Percentiles rank a stretch among this genome's conserved stretches.
Conservation (phyloP, 140 eudicot species). For the Stevia rebaudiana region DNA sequence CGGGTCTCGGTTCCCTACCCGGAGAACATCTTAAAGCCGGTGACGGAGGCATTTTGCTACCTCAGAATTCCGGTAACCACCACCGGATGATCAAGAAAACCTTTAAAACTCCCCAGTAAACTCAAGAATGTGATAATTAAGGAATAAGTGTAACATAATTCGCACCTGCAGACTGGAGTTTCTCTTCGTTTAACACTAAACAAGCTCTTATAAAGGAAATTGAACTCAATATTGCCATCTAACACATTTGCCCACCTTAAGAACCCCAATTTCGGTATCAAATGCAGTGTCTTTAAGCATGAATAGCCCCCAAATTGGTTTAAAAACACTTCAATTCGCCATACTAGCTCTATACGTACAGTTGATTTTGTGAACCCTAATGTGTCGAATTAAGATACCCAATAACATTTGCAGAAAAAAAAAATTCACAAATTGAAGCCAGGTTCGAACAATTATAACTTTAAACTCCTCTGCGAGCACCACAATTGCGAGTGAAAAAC, state of each 20-base stretch:
- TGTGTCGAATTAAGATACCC: background rate
- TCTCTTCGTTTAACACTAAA: conserved; percentile 1
- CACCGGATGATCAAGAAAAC: too few species aligned
- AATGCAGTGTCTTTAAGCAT: conserved; percentile 5
- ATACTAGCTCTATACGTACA: background rate
- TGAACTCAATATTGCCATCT: background rate
- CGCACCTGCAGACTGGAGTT: background rate
- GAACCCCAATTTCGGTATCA: conserved; percentile 2
- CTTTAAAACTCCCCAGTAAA: too few species aligned
- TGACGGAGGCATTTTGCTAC: conserved; percentile 59
- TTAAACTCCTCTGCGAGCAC: background rate
- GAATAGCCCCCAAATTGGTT: conserved; percentile 5
- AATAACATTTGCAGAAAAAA: background rate
- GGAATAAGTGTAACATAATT: background rate
- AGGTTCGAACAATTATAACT: conserved; percentile 6
- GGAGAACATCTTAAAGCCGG: conserved; percentile 63
- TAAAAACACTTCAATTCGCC: conserved; percentile 8
- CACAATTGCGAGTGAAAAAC: conserved; percentile 9
- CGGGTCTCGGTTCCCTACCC: conserved; percentile 43
- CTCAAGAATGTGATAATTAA: background rate
- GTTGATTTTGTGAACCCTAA: conserved; percentile 7
- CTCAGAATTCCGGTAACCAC: background rate
- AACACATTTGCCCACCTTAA: background rate
- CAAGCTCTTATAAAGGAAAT: conserved; percentile 6
- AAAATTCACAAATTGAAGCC: conserved; percentile 13